Evolutionary conservation across 345 rosid species (phyloP), one percentile per base, ranked within the genome.

Genomic region (Gossypium mustelinum): DNA sequence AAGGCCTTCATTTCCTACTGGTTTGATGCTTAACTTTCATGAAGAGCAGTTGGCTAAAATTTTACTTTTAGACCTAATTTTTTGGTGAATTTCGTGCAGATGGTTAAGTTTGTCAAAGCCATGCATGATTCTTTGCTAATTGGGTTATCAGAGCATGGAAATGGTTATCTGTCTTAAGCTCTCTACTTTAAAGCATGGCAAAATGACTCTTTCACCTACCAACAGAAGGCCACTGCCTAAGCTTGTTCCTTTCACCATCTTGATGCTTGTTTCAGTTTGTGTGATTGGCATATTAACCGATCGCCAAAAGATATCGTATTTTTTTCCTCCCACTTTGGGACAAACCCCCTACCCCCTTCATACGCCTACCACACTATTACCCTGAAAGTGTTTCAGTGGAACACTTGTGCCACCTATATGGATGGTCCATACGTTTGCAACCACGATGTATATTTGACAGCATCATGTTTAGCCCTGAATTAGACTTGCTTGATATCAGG

Each of bases 251-350:
- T 7, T 86, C 0, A 25, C 79, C 24, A 83, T 87, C 50, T 56
- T 90, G 57, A 84, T 90, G 59, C 75, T 89, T 34, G 79, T 85
- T 48, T 76, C 88, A 62, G 77, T 88, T 72, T 83, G 85, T 82
- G 73, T 88, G 76, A 79, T 89, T 57, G 86, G 87, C 39, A 77
- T 91, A 43, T 39, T 74, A 78, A 72, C 54, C 74, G 39, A 89
- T 75, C 73, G 72, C 41, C 87, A 80, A 79, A 85, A 81, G 76
- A 75, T 90, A 45, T 77, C 92, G 16, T 91, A 89, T 58, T 70
- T 92, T 29, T 84, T 93, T 29, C 74, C 93, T 97, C 6, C 98
- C 98, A 10, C 84, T 94, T 54, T 94, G 98, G 98, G 98, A 92
- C 85, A 84, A 82, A 8, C 94, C 98, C 2, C 94, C 98, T 62